A percentile compares a stretch with the other conserved stretches of the same genome.
phyloP scores from a whole-genome alignment of 305 asterid species.

The Fraxinus xanthoxyloides region DNA sequence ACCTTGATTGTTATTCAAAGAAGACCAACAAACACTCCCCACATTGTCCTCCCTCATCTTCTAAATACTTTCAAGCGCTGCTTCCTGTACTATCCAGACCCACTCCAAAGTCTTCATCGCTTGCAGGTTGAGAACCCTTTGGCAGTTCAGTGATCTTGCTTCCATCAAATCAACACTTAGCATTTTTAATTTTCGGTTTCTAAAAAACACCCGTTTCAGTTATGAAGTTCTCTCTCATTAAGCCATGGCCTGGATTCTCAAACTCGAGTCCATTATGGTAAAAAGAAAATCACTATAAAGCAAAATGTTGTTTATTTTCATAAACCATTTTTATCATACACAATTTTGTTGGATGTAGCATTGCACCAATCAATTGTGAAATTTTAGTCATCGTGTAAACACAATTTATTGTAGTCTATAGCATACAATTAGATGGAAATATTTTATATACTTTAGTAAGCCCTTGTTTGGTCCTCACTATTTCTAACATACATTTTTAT shows the following conservation, averaged over 20 bases:
- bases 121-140: constrained; percentile 75
- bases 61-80: constrained; percentile 59
- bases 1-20: constrained; percentile 24
- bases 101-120: constrained; percentile 68
- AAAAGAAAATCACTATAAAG: neutral
- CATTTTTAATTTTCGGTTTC: constrained; percentile 49
- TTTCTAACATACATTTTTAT: neutral
- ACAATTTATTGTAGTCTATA: neutral
- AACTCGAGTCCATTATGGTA: constrained; percentile 68
- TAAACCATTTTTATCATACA: neutral
- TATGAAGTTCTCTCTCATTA: constrained; percentile 35
- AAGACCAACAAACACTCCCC: constrained; percentile 32
- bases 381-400: neutral
- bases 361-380: neutral
- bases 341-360: neutral
- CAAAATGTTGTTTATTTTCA: neutral
- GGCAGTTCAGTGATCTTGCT: constrained; percentile 70
- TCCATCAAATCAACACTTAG: constrained; percentile 54
- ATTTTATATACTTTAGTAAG: neutral
- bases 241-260: constrained; percentile 52
- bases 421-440: neutral
- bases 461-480: neutral
- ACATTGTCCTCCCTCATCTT: constrained; percentile 41
- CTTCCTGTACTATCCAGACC: constrained; percentile 70
- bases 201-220: constrained; percentile 33